Conservation (phyloP, 345 rosid species). For the Kandelia obovata region DNA sequence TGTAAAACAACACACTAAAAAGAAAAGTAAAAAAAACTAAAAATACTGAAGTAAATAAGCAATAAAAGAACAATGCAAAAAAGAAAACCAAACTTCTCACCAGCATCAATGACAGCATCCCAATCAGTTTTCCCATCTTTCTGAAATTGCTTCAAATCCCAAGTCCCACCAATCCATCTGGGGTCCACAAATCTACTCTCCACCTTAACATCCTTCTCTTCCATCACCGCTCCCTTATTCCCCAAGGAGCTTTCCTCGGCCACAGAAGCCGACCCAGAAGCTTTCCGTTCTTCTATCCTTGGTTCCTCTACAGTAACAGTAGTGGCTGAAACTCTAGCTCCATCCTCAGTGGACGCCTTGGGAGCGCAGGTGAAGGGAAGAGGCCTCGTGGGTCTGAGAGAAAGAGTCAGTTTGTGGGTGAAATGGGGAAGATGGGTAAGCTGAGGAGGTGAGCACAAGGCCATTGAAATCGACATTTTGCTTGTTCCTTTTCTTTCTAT, state of each 20-base stretch:
- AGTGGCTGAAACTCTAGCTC: conserved; percentile 42
- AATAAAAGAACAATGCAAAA: not conserved
- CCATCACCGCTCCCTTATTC: conserved; percentile 37
- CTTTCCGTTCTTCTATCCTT: conserved; percentile 15
- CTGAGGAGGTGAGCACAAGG: conserved; percentile 43
- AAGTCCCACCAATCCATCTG: conserved; percentile 82
- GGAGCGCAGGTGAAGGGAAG: conserved; percentile 28
- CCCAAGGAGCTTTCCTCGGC: conserved; percentile 15
- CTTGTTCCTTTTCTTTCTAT: no score
- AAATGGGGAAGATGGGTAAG: conserved; percentile 32
- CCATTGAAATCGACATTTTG: conserved; percentile 55
- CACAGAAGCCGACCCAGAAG: conserved; percentile 14
- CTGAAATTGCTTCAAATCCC: conserved; percentile 78
- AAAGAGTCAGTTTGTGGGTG: conserved; percentile 28
- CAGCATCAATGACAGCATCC: conserved; percentile 95
- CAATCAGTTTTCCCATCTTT: conserved; percentile 66
- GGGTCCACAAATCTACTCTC: conserved; percentile 53
- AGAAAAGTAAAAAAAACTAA: not conserved
- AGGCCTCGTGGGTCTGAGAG: conserved; percentile 35
- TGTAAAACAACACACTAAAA: not conserved
- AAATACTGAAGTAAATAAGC: not conserved
- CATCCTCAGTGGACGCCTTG: conserved; percentile 49
- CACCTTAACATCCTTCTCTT: conserved; percentile 18
- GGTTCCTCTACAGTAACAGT: conserved; percentile 37
- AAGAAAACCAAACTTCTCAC: conserved; percentile 32